Base-by-base conservation (phyloP, 305 asterid species). In the Fraxinus baroniana region DNA sequence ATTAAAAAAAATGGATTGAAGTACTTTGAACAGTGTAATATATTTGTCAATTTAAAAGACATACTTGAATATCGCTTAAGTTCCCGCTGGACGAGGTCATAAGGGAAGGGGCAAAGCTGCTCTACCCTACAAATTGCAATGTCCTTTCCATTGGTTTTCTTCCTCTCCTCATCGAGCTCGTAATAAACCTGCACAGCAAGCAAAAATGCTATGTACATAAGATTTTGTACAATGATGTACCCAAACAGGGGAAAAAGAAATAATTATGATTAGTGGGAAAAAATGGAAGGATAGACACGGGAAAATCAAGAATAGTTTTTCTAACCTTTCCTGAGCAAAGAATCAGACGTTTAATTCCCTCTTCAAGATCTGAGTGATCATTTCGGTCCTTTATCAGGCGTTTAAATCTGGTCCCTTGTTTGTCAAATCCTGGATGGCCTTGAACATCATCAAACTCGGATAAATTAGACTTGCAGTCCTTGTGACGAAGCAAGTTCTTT, bases 311-410 rank as follows among this genome's bases (percentile, higher is more conserved):
- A 81, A 28, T 35, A 66, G 10, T 71, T 78, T 79, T 44, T 73
- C 89, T 84, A 64, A 94, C 99, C 98, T 95, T 95, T 86, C 98
- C 97, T 0, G 97, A 95, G 97, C 99, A 95, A 85, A 95, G 98
- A 84, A 94, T 77, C 76, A 95, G 88, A 37, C 98, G 95, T 80
- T 87, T 88, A 82, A 95, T 94, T 82, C 98, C 97, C 88, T 94
- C 96, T 86, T 94, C 98, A 77, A 87, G 93, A 84, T 92, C 94
- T 1, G 95, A 90, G 90, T 94, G 97, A 74, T 82, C 81, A 77
- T 88, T 94, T 87, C 89, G 97, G 87, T 95, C 99, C 88, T 95
- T 95, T 55, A 95, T 94, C 10, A 94, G 95, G 46, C 98, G 99
- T 87, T 95, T 95, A 82, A 95, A 95, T 83, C 99, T 90, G 84